Evolutionary conservation across 768 basidiomycete species (phyloP), one percentile per base, ranked within the genome.

Genomic region (Suillus occidentalis): DNA sequence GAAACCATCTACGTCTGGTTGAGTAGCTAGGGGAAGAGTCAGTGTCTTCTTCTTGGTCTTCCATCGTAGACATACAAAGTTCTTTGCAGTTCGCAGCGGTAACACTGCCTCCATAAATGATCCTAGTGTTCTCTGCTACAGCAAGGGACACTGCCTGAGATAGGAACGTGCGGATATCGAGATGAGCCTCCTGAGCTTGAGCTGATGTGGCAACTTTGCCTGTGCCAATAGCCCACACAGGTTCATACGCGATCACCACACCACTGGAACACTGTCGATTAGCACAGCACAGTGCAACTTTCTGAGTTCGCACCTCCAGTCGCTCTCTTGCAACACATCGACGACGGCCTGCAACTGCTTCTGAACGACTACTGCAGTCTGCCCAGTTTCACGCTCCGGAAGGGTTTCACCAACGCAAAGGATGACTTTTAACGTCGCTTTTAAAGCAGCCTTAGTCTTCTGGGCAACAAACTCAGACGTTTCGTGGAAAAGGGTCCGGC

Each of bases 141-240:
- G 80, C 78, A 39, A 82, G 71, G 8, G 91, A 91, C 50, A 98
- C 86, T 7, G 82, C 80, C 66, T 77, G 81, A 52, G 81, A 73
- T 69, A 99, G 81, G 81, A 87, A 97, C 13, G 80, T 71, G 69
- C 97, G 92, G 72, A 96, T 89, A 65, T 90, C 87, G 45, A 84
- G 85, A 73, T 99, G 97, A 3, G 92, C 88, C 49, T 95, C 91
- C 78, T 99, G 97, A 1, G 97, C 97, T 81, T 98, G 92, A n/a
- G 82, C 83, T 0, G 92, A 82, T 39, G 93, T 93, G 53, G 97
- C 97, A 61, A 97, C 96, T 77, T 92, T 97, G 68, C 97, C 97
- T 14, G 97, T 98, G 53, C 97, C 97, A 76, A 99, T 99, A 40
- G 97, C 97, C 97, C 97, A 99, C 20, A 99, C 94, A 50, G 95